A percentile compares a stretch with the other conserved stretches of the same genome.
Evolutionary conservation across 805 yeast genomes (phyloP).

Genomic region (Myxozyma monticola): DNA sequence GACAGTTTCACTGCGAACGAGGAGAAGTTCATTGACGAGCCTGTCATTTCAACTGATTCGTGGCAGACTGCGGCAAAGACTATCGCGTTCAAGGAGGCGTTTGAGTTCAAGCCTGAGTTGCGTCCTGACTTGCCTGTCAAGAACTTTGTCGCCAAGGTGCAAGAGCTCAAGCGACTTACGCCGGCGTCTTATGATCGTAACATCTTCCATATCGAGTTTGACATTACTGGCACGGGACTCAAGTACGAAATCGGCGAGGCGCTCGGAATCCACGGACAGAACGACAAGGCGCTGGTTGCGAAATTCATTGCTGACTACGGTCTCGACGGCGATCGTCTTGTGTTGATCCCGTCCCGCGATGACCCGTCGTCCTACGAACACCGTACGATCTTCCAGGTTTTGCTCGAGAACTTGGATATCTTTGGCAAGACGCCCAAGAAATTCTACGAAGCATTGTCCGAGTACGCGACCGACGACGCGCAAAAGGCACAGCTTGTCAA

Average conservation of each 20-base stretch:
- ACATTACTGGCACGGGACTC: conserved; percentile 84
- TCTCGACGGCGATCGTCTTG: conserved; percentile 63
- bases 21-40: conserved; percentile 44
- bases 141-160: conserved; percentile 83
- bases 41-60: conserved; percentile 46
- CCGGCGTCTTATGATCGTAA: conserved; percentile 88
- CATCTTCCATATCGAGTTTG: conserved; percentile 95
- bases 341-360: conserved; percentile 71
- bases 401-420: conserved; percentile 77
- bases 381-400: conserved; percentile 79
- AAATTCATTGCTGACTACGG: conserved; percentile 72
- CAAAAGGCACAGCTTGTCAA: conserved; percentile 63
- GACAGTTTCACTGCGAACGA: conserved; percentile 67
- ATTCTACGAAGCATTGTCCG: conserved; percentile 81
- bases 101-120: conserved; percentile 52
- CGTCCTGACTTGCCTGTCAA: conserved; percentile 89
- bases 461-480: conserved; percentile 65
- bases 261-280: conserved; percentile 90
- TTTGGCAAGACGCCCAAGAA: conserved; percentile 96
- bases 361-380: conserved; percentile 58
- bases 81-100: conserved; percentile 81
- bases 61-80: conserved; percentile 62
- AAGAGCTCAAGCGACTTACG: conserved; percentile 88
- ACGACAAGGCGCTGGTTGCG: conserved; percentile 62
- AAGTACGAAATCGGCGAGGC: conserved; percentile 96